Evolutionary conservation across 129 eudicot genomes (phyloP).

Genomic region (Heracleum sosnowskyi): DNA sequence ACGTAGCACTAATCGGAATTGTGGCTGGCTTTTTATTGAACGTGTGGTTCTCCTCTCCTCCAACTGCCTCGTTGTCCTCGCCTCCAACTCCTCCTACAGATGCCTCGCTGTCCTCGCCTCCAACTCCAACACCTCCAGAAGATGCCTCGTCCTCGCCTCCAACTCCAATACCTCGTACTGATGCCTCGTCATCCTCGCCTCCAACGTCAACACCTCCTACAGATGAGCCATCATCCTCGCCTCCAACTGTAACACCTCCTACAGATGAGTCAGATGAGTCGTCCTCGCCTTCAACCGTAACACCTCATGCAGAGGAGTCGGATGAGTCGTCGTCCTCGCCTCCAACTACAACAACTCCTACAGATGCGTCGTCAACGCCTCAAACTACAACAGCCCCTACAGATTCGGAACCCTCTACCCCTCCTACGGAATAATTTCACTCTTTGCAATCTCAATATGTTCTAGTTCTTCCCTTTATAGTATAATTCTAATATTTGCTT

Average conservation of each 20-base stretch:
- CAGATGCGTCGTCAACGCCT: constrained; percentile 32
- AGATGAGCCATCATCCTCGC: background rate
- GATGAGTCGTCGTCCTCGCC: constrained; percentile 34
- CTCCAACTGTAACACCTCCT: background rate
- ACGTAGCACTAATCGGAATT: constrained; percentile 64
- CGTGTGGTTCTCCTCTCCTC: constrained; percentile 44
- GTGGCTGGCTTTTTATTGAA: constrained; percentile 56
- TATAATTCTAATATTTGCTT: background rate
- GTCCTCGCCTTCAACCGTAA: constrained; percentile 42
- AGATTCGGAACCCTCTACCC: background rate
- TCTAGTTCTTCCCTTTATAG: background rate
- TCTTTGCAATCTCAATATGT: background rate
- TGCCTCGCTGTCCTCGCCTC: background rate
- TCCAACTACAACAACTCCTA: constrained; percentile 23
- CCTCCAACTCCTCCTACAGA: constrained; percentile 11
- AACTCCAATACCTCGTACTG: background rate
- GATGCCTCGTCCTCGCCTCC: background rate
- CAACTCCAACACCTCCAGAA: background rate
- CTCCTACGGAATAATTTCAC: background rate
- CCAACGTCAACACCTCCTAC: constrained; percentile 26
- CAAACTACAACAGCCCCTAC: constrained; percentile 22
- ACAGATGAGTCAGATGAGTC: background rate
- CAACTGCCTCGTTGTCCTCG: constrained; percentile 20
- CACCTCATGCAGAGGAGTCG: constrained; percentile 10
- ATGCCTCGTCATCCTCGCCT: constrained; percentile 27